Percentiles rank a stretch among this genome's conserved stretches.
Evolutionary conservation across 352 stramenopile species (phyloP).

Genomic region (Phytopythium aichiense): DNA sequence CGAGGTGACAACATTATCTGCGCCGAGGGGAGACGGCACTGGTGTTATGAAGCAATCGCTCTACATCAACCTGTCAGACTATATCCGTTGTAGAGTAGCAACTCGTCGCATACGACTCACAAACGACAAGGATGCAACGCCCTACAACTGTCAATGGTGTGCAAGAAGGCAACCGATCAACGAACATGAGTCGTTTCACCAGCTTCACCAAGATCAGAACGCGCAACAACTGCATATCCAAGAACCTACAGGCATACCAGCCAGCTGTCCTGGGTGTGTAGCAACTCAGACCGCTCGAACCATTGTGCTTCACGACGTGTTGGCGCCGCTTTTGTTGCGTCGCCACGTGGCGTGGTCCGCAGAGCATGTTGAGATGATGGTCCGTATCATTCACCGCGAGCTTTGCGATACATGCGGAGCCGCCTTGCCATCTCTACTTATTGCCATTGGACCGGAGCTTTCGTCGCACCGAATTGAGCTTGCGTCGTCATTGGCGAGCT

Average conservation of each 20-base stretch:
- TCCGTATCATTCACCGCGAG: conserved; percentile 23
- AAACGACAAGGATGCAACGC: not conserved
- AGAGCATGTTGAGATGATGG: conserved; percentile 8
- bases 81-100: conserved; percentile 25
- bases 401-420: conserved; percentile 18
- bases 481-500: conserved; percentile 8
- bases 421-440: conserved; percentile 14
- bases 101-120: not conserved
- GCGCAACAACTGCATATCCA: not conserved
- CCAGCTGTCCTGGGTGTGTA: conserved; percentile 6
- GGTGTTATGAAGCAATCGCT: conserved; percentile 22
- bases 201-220: not conserved
- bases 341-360: not conserved
- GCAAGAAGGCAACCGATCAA: too few relatives aligned
- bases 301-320: conserved; percentile 1
- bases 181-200: not conserved
- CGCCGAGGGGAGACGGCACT: conserved; percentile 1
- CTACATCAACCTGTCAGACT: conserved; percentile 38
- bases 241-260: not conserved
- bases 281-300: conserved; percentile 8
- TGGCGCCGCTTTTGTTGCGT: not conserved
- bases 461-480: conserved; percentile 11
- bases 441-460: conserved; percentile 12
- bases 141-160: not conserved
- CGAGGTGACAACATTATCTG: conserved; percentile 18